A percentile compares a stretch with the other conserved stretches of the same genome.
Conservation (phyloP, 2,329 filamentous ascomycete species). For the Aspergillus ochraceus region DNA sequence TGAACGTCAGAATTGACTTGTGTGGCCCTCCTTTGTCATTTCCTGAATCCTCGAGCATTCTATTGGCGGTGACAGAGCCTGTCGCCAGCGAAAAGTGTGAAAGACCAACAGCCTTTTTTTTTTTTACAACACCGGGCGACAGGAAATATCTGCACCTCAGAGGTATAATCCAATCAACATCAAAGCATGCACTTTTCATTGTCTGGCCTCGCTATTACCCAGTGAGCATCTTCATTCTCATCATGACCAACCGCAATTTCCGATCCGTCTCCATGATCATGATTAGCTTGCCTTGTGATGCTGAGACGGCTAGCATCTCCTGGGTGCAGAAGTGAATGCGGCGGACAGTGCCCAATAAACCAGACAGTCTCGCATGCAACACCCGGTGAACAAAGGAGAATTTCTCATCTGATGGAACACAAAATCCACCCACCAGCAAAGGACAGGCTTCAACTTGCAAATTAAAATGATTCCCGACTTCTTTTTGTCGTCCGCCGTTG, state of each 20-base stretch:
- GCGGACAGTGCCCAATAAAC: slow-evolving; percentile 27
- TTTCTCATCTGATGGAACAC: slow-evolving; percentile 29
- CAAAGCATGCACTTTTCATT: background rate
- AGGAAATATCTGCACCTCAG: background rate
- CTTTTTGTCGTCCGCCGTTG: slow-evolving; percentile 7
- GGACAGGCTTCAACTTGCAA: slow-evolving; percentile 27
- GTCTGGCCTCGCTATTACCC: slow-evolving; percentile 6
- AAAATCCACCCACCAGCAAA: slow-evolving; percentile 27
- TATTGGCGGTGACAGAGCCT: background rate
- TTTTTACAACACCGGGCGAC: background rate
- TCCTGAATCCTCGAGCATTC: background rate
- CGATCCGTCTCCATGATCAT: slow-evolving; percentile 36
- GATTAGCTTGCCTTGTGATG: slow-evolving; percentile 23
- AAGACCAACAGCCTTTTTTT: background rate
- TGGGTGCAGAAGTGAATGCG: slow-evolving; percentile 28
- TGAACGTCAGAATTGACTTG: background rate
- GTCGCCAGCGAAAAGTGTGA: background rate
- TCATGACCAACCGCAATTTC: slow-evolving; percentile 30
- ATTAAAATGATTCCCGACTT: slow-evolving; percentile 14
- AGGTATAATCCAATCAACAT: background rate
- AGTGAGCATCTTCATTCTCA: slow-evolving; percentile 27
- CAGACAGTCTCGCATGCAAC: slow-evolving; percentile 28
- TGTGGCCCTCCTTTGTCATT: background rate
- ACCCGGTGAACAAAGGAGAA: slow-evolving; percentile 27
- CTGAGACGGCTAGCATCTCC: slow-evolving; percentile 19